A percentile compares a stretch with the other conserved stretches of the same genome.
Conservation (phyloP, 2,329 filamentous ascomycete genomes). For the Cercospora zeina region DNA sequence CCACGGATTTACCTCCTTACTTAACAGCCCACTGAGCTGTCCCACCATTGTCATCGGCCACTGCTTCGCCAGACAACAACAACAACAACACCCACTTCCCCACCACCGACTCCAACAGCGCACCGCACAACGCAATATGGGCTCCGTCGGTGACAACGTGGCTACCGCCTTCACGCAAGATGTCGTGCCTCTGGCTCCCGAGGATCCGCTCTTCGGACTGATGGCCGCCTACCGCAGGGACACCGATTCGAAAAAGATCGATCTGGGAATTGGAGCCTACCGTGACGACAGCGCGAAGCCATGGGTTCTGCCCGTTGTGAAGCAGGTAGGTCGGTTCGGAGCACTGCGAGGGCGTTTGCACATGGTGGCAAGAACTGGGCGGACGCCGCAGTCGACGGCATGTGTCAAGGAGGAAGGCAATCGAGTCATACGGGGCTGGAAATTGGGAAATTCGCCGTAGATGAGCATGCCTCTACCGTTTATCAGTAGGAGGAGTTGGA, state of each 20-base stretch:
- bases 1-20: conserved; percentile 10
- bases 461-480: background rate
- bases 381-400: background rate
- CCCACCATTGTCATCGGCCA: conserved; percentile 17
- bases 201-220: conserved; percentile 92
- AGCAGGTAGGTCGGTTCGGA: conserved; percentile 67
- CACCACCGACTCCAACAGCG: conserved; percentile 41
- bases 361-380: background rate
- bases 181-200: conserved; percentile 62
- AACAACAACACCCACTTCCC: conserved; percentile 36
- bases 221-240: conserved; percentile 87
- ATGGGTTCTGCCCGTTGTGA: conserved; percentile 94
- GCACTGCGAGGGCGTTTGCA: background rate
- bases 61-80: background rate
- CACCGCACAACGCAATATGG: conserved; percentile 30
- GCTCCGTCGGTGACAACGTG: conserved; percentile 23
- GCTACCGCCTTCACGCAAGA: conserved; percentile 33
- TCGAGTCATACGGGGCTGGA: background rate
- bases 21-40: conserved; percentile 25
- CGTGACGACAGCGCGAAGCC: conserved; percentile 93
- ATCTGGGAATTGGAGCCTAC: conserved; percentile 93
- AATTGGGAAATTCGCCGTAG: background rate
- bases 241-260: conserved; percentile 74
- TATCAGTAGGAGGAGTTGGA: background rate
- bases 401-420: background rate